Evolutionary conservation across 371 early-diverging fungal species (phyloP).

Genomic region (Saksenaea oblongispora): DNA sequence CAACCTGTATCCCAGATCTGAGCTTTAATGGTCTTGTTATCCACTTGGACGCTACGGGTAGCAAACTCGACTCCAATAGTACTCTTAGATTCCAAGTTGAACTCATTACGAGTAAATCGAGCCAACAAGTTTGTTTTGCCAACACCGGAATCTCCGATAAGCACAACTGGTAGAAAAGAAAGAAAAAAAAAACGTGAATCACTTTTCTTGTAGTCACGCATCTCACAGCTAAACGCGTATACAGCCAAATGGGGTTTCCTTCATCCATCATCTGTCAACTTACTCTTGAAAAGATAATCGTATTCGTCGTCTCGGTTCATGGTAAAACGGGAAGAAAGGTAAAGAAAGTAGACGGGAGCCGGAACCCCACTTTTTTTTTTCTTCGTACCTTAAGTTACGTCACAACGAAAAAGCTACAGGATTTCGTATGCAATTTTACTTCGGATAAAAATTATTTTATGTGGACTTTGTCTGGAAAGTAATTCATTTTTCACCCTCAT

Average conservation of each 20-base stretch:
- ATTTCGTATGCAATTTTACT: too few species aligned
- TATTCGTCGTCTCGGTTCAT: constrained; percentile 37
- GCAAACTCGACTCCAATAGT: constrained; percentile 99
- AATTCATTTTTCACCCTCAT: too few species aligned
- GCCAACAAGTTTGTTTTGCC: constrained; percentile 99
- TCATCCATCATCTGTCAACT: constrained; percentile 8
- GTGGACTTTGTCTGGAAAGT: too few species aligned
- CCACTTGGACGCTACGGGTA: constrained; percentile 96
- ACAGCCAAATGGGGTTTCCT: background rate
- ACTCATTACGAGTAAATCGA: constrained; percentile 97
- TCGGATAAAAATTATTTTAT: too few species aligned
- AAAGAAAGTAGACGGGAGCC: too few species aligned
- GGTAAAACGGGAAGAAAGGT: background rate
- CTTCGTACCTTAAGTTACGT: too few species aligned
- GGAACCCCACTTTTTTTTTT: too few species aligned
- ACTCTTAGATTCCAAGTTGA: constrained; percentile 96
- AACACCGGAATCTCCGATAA: constrained; percentile 99
- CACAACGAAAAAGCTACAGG: too few species aligned
- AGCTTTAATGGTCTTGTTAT: constrained; percentile 97
- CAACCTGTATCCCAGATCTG: constrained; percentile 97
- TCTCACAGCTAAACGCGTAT: background rate
- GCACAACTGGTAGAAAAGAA: constrained; percentile 74
- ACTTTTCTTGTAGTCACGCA: constrained; percentile 56
- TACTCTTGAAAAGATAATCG: constrained; percentile 33
- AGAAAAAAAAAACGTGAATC: constrained; percentile 9